Evolutionary conservation across 495 filamentous ascomycete genomes (phyloP).

Genomic region (Sordaria brevicollis): DNA sequence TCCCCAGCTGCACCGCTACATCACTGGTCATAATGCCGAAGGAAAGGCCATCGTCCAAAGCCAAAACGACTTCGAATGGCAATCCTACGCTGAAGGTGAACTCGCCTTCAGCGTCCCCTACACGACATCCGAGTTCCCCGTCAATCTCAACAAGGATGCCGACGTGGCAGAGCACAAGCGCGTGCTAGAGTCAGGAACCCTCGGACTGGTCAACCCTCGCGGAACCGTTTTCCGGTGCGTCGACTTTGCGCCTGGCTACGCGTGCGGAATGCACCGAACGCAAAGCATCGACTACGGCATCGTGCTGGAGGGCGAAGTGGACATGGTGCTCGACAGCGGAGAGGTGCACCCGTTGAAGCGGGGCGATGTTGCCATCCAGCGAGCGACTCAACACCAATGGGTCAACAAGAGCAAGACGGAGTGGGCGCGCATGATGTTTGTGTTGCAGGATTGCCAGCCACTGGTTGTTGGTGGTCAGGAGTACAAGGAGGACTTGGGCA

Average conservation of each 20-base stretch:
- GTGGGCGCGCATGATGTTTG: constrained; percentile 50
- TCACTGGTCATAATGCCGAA: constrained; percentile 28
- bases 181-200: constrained; percentile 20
- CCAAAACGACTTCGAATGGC: constrained; percentile 21
- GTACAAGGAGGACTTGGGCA: constrained; percentile 37
- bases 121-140: constrained; percentile 47
- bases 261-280: constrained; percentile 59
- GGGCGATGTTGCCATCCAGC: constrained; percentile 56
- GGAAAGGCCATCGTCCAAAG: constrained; percentile 30
- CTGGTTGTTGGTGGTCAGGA: constrained; percentile 31
- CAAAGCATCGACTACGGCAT: constrained; percentile 66
- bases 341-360: constrained; percentile 43
- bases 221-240: constrained; percentile 51
- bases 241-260: constrained; percentile 46
- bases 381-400: constrained; percentile 62
- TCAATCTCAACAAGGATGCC: constrained; percentile 38
- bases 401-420: constrained; percentile 43
- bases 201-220: constrained; percentile 37
- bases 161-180: constrained; percentile 37
- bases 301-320: constrained; percentile 64
- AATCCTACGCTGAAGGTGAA: constrained; percentile 17
- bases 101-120: constrained; percentile 27
- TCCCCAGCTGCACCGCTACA: constrained; percentile 24
- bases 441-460: constrained; percentile 41
- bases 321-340: constrained; percentile 51